These are phyloP conservation scores for Aspergillus aculeatinus DNA, from an alignment of 2,329 filamentous ascomycete species.

Conservation along the genomic window DNA sequence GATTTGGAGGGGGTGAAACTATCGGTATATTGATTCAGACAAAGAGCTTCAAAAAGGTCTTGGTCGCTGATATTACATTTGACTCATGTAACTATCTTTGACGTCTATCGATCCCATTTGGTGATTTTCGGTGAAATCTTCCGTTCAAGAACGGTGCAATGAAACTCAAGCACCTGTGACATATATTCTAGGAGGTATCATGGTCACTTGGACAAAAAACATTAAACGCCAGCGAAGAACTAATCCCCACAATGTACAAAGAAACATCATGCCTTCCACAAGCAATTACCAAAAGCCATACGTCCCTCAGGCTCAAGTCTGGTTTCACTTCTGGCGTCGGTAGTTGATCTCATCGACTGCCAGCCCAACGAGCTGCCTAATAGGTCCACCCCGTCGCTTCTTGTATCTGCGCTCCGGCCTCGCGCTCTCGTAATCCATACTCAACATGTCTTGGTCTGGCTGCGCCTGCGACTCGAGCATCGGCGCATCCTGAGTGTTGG, in stretches of 20 bases:
- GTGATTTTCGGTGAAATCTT: too few species aligned
- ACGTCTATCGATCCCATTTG: too few species aligned
- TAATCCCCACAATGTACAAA: neutral
- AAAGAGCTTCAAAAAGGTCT: too few species aligned
- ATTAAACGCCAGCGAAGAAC: too few species aligned
- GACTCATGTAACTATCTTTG: too few species aligned
- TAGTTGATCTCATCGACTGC: neutral
- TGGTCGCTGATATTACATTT: too few species aligned
- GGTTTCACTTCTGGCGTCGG: neutral
- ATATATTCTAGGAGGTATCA: too few species aligned
- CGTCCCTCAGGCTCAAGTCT: neutral
- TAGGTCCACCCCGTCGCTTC: conserved; percentile 11
- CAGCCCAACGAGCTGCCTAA: conserved; percentile 1
- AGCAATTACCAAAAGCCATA: neutral
- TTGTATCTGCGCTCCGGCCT: neutral
- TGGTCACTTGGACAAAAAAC: too few species aligned
- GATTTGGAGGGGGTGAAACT: too few species aligned
- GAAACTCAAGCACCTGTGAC: too few species aligned
- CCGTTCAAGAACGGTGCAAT: too few species aligned
- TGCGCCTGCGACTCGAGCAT: neutral
- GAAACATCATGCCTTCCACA: neutral
- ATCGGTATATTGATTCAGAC: too few species aligned
- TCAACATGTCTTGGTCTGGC: neutral
- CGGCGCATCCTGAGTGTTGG: neutral
- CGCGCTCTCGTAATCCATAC: neutral